Evolutionary conservation across 768 basidiomycete genomes (phyloP).

Genomic region (Suillus subalutaceus): DNA sequence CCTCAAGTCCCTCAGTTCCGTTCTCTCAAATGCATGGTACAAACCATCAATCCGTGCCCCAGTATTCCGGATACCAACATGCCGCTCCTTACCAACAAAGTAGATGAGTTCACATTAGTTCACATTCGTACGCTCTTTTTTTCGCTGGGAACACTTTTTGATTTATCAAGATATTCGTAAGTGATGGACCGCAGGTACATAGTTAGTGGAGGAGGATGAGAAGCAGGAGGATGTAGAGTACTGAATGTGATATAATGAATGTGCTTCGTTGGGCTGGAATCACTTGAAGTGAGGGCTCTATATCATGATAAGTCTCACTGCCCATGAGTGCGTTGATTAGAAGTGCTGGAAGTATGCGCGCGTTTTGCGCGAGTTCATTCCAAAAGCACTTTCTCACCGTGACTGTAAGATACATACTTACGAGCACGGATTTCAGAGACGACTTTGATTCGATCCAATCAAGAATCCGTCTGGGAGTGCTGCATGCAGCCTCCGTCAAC

Average conservation of each 20-base stretch:
- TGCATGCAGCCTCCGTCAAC: neutral
- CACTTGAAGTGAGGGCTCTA: neutral
- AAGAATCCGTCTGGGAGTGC: neutral
- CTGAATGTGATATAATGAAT: neutral
- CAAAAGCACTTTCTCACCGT: neutral
- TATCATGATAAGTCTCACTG: too few relatives aligned
- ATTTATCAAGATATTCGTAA: slow-evolving; percentile 11
- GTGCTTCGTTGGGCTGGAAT: neutral
- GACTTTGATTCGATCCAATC: neutral
- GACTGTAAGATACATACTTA: neutral
- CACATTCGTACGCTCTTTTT: neutral
- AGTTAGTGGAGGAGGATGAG: neutral
- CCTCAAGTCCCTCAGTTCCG: slow-evolving; percentile 14
- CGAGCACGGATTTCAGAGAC: neutral
- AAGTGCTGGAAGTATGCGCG: neutral
- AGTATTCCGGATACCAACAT: slow-evolving; percentile 31
- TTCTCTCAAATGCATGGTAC: slow-evolving; percentile 33
- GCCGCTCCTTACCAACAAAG: slow-evolving; percentile 32
- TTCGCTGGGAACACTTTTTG: neutral
- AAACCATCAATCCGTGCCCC: slow-evolving; percentile 21
- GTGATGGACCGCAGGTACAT: neutral
- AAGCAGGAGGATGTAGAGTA: slow-evolving; percentile 1
- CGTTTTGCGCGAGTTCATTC: neutral
- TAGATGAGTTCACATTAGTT: slow-evolving; percentile 18
- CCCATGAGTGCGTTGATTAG: neutral